These are phyloP conservation scores for Peniophora sp. DNA, from an alignment of 1,284 basidiomycete species.

Conservation along the genomic window DNA sequence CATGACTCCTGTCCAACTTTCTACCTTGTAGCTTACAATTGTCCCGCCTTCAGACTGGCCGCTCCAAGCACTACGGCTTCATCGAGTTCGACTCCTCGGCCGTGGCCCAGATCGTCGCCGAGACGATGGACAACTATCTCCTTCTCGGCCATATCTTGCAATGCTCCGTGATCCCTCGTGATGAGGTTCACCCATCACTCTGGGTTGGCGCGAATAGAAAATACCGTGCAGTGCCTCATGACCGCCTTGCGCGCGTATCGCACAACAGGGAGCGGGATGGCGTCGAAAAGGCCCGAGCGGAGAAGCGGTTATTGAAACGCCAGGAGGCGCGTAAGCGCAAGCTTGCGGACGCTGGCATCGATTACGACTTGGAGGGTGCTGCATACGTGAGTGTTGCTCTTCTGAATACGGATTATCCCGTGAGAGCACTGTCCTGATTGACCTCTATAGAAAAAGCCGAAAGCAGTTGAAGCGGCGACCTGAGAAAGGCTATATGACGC, in stretches of 20 bases:
- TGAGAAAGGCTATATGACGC: too few species aligned
- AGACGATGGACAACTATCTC: conserved; percentile 99
- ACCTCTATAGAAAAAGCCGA: conserved; percentile 20
- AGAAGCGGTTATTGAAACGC: conserved; percentile 68
- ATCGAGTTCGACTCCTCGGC: conserved; percentile 88
- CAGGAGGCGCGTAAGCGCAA: conserved; percentile 76
- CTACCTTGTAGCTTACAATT: neutral
- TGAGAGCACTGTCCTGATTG: neutral
- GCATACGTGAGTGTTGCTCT: conserved; percentile 49
- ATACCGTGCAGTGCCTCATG: conserved; percentile 73
- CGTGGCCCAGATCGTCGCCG: conserved; percentile 92
- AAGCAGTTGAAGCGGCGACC: neutral
- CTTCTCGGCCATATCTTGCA: conserved; percentile 89
- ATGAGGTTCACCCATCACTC: conserved; percentile 85
- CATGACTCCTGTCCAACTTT: neutral
- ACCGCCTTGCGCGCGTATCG: conserved; percentile 62
- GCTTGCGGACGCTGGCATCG: conserved; percentile 77
- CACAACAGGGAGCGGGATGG: conserved; percentile 69
- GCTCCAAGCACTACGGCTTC: conserved; percentile 95
- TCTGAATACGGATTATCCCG: neutral
- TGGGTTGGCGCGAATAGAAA: conserved; percentile 98
- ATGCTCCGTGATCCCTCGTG: conserved; percentile 82
- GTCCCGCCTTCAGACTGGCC: conserved; percentile 63
- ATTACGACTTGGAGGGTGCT: conserved; percentile 78
- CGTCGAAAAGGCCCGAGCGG: conserved; percentile 61